These are phyloP conservation scores for Ceratobasidium sp. DNA, from an alignment of 1,284 basidiomycete genomes.

Conservation along the genomic window DNA sequence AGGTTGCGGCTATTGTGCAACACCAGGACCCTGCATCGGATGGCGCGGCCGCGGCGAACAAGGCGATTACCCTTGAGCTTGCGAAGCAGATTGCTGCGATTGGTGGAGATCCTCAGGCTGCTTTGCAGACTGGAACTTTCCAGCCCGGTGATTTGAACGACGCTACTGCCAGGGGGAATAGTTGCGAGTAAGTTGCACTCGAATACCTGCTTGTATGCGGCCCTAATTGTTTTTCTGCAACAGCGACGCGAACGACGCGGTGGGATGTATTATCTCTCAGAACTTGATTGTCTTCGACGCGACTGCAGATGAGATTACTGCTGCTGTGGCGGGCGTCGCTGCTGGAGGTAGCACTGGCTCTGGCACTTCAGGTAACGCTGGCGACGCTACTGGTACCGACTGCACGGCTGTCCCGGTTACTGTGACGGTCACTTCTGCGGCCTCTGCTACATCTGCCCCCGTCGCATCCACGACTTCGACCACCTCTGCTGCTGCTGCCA, in stretches of 20 bases:
- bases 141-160: constrained; percentile 70
- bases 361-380: constrained; percentile 36
- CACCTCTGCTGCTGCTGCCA: constrained; percentile 49
- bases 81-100: constrained; percentile 73
- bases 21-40: constrained; percentile 75
- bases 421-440: constrained; percentile 44
- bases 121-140: constrained; percentile 75
- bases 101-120: constrained; percentile 72
- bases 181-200: constrained; percentile 53
- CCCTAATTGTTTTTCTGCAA: constrained; percentile 54
- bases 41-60: constrained; percentile 71
- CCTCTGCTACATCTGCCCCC: constrained; percentile 31
- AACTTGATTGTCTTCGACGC: constrained; percentile 72
- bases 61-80: constrained; percentile 70
- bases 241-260: constrained; percentile 65
- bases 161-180: constrained; percentile 60
- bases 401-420: constrained; percentile 46
- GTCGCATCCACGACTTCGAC: constrained; percentile 47
- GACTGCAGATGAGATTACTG: constrained; percentile 70
- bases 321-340: constrained; percentile 52
- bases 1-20: constrained; percentile 75
- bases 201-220: constrained; percentile 59
- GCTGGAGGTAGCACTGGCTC: constrained; percentile 18
- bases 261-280: constrained; percentile 75
- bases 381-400: constrained; percentile 45